Conservation (phyloP, 768 basidiomycete species). For the Cystoderma amianthinum region DNA sequence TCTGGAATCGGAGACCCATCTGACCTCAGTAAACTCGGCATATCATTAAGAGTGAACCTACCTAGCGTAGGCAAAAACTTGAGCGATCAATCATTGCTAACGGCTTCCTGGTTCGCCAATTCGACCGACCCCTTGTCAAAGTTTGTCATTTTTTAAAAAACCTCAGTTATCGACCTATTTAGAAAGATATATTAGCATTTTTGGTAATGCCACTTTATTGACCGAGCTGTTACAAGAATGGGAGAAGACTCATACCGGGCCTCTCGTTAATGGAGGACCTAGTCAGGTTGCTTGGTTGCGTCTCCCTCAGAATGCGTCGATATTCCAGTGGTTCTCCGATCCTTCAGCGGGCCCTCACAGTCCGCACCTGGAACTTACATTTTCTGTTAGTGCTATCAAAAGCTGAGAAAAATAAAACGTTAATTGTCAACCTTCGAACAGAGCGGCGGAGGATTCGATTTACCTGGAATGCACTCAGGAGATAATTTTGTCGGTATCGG, state of each 20-base stretch:
- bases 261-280: constrained; percentile 2
- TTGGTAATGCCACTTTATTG: background rate
- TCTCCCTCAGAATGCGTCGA: constrained; percentile 5
- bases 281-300: constrained; percentile 5
- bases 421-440: background rate
- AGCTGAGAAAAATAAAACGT: too few species aligned
- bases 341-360: constrained; percentile 4
- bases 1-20: constrained; percentile 24
- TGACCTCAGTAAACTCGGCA: constrained; percentile 10
- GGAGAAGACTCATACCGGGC: constrained; percentile 9
- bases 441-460: constrained; percentile 13
- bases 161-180: constrained; percentile 7
- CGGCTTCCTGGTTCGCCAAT: constrained; percentile 17
- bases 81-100: constrained; percentile 16
- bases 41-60: constrained; percentile 8
- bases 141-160: constrained; percentile 1
- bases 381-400: constrained; percentile 17
- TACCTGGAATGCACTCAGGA: constrained; percentile 13
- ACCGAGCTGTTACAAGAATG: constrained; percentile 6
- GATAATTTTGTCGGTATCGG: constrained; percentile 7
- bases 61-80: constrained; percentile 10
- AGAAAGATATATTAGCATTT: constrained; percentile 3
- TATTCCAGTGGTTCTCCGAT: constrained; percentile 8
- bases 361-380: constrained; percentile 18
- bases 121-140: constrained; percentile 14